These are phyloP conservation scores for Coniophora puteana DNA, from an alignment of 1,284 basidiomycete species.

Conservation along the genomic window DNA sequence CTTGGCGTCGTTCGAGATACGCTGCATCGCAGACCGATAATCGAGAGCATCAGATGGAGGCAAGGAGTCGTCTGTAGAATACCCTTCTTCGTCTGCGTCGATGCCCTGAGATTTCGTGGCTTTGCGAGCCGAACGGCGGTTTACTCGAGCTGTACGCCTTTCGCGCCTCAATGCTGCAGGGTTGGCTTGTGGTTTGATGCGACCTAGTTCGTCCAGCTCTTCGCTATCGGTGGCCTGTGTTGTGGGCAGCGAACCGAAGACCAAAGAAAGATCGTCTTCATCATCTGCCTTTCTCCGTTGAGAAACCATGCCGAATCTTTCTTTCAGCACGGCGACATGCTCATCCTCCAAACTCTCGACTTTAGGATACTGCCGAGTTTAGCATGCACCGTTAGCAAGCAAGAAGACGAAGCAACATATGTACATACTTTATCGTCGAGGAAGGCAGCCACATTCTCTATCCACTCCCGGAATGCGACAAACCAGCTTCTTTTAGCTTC, in stretches of 20 bases:
- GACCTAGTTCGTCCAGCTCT: slow-evolving; percentile 66
- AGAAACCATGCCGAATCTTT: slow-evolving; percentile 68
- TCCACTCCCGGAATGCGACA: slow-evolving; percentile 77
- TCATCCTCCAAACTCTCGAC: slow-evolving; percentile 87
- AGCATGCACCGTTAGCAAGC: slow-evolving; percentile 3
- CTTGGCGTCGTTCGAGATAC: slow-evolving; percentile 49
- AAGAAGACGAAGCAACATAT: slow-evolving; percentile 2
- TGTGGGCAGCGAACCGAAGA: slow-evolving; percentile 58
- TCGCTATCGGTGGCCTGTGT: slow-evolving; percentile 31
- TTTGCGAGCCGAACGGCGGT: slow-evolving; percentile 43
- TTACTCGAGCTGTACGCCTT: slow-evolving; percentile 50
- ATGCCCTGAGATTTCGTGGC: slow-evolving; percentile 15
- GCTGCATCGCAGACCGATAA: slow-evolving; percentile 61
- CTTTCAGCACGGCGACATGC: slow-evolving; percentile 68
- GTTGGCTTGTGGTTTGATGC: slow-evolving; percentile 43
- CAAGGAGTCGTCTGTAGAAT: slow-evolving; percentile 81
- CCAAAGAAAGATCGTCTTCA: slow-evolving; percentile 75
- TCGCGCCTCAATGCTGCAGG: slow-evolving; percentile 44
- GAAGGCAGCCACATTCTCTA: slow-evolving; percentile 85
- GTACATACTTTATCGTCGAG: slow-evolving; percentile 83
- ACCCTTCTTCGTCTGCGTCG: slow-evolving; percentile 68
- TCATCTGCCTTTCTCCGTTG: slow-evolving; percentile 71
- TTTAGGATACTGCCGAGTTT: slow-evolving; percentile 62
- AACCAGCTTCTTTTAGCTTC: slow-evolving; percentile 90
- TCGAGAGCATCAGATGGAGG: slow-evolving; percentile 63